Percentiles rank a stretch among this genome's conserved stretches.
These are phyloP conservation scores for Suillus cothurnatus DNA, from an alignment of 768 basidiomycete species.

Conservation along the genomic window DNA sequence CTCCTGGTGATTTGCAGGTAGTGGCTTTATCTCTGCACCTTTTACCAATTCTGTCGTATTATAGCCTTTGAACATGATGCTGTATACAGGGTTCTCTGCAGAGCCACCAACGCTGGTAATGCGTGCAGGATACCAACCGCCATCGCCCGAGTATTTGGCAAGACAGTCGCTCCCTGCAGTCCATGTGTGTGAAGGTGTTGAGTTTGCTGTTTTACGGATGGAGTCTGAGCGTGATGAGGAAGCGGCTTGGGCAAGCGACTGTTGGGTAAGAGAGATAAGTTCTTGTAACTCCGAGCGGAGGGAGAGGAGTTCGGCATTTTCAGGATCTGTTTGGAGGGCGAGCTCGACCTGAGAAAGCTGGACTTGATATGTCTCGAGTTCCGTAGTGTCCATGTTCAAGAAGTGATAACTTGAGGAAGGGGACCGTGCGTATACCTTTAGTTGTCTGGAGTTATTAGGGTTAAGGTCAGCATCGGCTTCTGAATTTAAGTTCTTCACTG, in stretches of 20 bases:
- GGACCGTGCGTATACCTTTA: neutral
- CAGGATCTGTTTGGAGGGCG: slow-evolving; percentile 74
- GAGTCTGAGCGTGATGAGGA: slow-evolving; percentile 60
- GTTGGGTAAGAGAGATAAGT: slow-evolving; percentile 80
- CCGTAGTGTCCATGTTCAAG: slow-evolving; percentile 53
- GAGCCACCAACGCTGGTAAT: slow-evolving; percentile 86
- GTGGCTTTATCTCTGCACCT: slow-evolving; percentile 65
- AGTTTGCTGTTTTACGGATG: slow-evolving; percentile 54
- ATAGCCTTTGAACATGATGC: slow-evolving; percentile 90
- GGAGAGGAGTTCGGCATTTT: slow-evolving; percentile 69
- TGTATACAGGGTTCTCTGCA: slow-evolving; percentile 80
- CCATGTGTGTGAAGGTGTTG: slow-evolving; percentile 60
- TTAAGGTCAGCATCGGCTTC: neutral
- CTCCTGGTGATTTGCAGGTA: slow-evolving; percentile 59
- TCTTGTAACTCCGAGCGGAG: slow-evolving; percentile 79
- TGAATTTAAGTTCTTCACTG: too few relatives aligned
- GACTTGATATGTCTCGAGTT: slow-evolving; percentile 88
- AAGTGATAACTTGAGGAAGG: neutral
- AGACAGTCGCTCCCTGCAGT: slow-evolving; percentile 84
- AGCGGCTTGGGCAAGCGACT: slow-evolving; percentile 66
- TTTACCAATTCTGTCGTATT: slow-evolving; percentile 88
- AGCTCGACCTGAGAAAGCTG: slow-evolving; percentile 88
- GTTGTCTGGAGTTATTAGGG: slow-evolving; percentile 3
- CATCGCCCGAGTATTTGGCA: slow-evolving; percentile 85
- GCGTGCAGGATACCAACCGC: slow-evolving; percentile 85